Base-by-base conservation (phyloP, 306 rosid species). In the Rosa multiflora region DNA sequence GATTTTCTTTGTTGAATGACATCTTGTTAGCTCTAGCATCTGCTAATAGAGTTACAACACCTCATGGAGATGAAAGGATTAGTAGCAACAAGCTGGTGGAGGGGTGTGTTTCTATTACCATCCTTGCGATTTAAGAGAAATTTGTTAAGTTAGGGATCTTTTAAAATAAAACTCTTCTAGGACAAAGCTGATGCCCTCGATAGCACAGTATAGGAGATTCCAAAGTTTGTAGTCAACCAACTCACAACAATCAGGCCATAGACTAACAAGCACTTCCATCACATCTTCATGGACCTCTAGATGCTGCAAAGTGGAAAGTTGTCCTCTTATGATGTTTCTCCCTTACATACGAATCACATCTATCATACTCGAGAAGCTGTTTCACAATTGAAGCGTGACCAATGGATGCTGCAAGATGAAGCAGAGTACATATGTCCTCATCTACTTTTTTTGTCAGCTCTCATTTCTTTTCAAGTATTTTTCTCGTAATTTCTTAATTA, bases 71-170 rank as follows among this genome's bases (percentile, higher is more conserved):
- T 29, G 32, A 29, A 29, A 29, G 32, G 32, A 29, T 29, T 29
- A 29, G 32, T 0, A 6, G 0, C 11, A 4, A 5, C 49, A 26
- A 42, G 3, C 1, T 5, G 0, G 51, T 59, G 82, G 39, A 80
- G 3, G 8, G 83, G 74, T 40, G 69, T 66, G 62, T 80, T 40
- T 8, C 70, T 59, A 2, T 53, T 44, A 1, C 0, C 37, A 15
- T 78, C 76, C 39, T 78, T 70, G 1, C 6, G 23, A 44, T 80
- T 63, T 15, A 80, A 15, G 4, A 80, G 70, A 42, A 29, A 1
- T n/a, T 46, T 13, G 56, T 58, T 13, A 47, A 70, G 43, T 59
- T 59, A 70, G 15, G 7, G 43, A 70, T 70, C 58, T 0, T 8
- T 0, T 15, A 29, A 29, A 29, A 29, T 1, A 29, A 29, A 1